Conservation (phyloP, 2,329 filamentous ascomycete species). For the Trichoderma endophyticum region DNA sequence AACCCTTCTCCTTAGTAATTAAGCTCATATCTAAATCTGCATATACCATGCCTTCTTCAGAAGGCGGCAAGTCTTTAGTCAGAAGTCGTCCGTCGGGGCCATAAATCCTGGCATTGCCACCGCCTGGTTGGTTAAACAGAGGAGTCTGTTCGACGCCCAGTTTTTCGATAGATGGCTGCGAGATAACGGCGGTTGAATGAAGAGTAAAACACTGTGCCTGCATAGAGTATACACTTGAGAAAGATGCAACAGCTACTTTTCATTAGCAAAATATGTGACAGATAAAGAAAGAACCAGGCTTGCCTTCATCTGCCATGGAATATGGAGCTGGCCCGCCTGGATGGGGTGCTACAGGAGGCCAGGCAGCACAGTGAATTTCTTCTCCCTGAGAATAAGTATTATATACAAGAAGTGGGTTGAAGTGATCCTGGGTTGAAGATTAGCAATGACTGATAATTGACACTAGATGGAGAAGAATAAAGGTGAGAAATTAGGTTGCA, state of each 20-base stretch:
- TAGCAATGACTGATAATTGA: neutral
- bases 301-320: neutral
- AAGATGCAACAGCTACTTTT: neutral
- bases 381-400: neutral
- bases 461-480: neutral
- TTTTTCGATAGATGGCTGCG: neutral
- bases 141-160: neutral
- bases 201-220: neutral
- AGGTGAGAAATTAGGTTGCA: neutral
- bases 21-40: neutral
- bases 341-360: neutral
- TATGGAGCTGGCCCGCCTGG: neutral
- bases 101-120: neutral
- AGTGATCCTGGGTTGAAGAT: neutral
- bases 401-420: neutral
- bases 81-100: neutral
- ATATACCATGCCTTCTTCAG: neutral
- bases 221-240: neutral
- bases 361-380: neutral
- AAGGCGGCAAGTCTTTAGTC: neutral
- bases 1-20: neutral
- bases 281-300: neutral
- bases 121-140: neutral
- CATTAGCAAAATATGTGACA: neutral
- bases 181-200: neutral